These are phyloP conservation scores for Botrytis byssoidea DNA, from an alignment of 2,329 filamentous ascomycete species.

Conservation along the genomic window DNA sequence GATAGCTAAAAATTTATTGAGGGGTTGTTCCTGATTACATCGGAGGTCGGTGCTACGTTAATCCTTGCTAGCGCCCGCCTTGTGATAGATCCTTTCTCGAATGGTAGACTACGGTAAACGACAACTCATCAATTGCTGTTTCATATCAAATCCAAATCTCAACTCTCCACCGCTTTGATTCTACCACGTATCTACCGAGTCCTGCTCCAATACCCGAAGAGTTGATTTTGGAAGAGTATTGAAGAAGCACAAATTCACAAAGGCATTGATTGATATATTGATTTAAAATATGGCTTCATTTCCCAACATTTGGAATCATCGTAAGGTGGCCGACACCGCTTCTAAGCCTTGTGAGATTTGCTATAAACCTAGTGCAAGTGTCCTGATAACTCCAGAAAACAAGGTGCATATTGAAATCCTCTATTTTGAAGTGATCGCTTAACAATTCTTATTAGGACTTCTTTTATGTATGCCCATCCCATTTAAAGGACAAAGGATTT, in stretches of 20 bases:
- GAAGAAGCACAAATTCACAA: neutral
- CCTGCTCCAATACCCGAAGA: neutral
- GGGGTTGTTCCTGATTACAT: conserved; percentile 8
- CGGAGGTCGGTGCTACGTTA: conserved; percentile 7
- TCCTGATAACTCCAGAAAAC: conserved; percentile 84
- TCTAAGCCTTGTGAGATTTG: conserved; percentile 87
- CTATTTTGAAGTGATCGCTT: neutral
- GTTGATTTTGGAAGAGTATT: neutral
- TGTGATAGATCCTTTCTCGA: neutral
- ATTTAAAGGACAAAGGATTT: conserved; percentile 81
- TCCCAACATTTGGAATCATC: conserved; percentile 79
- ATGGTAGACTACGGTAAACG: neutral
- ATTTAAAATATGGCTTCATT: conserved; percentile 45
- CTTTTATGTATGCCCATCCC: conserved; percentile 84
- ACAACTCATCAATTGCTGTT: conserved; percentile 12
- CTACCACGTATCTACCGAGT: neutral
- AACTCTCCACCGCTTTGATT: neutral
- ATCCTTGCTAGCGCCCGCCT: conserved; percentile 13
- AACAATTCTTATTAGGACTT: conserved; percentile 59
- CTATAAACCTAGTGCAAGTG: conserved; percentile 82
- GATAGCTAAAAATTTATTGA: conserved; percentile 3
- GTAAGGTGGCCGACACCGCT: conserved; percentile 80
- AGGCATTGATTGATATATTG: neutral
- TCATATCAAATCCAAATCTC: conserved; percentile 1
- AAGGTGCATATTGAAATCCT: conserved; percentile 57